Conservation (phyloP, 2,329 filamentous ascomycete species). For the Cercospora berteroae region DNA sequence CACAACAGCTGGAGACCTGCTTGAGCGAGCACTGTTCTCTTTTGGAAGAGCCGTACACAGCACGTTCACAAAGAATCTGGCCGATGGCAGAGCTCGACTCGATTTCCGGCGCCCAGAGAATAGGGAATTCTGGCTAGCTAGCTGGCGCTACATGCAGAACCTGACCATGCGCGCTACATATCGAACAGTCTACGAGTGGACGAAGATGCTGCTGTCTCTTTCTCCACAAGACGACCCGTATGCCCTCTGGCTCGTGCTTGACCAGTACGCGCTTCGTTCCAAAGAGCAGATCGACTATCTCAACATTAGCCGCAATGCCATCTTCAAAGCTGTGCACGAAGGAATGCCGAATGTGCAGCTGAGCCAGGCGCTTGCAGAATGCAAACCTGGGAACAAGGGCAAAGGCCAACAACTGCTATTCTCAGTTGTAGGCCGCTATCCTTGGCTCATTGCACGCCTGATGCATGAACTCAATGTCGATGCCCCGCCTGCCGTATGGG, state of each 20-base stretch:
- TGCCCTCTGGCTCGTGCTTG: conserved; percentile 74
- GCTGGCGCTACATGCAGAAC: conserved; percentile 83
- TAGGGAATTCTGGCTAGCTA: conserved; percentile 86
- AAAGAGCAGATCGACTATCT: conserved; percentile 74
- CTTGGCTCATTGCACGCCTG: conserved; percentile 80
- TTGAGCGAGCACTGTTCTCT: conserved; percentile 87
- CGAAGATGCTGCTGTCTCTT: conserved; percentile 76
- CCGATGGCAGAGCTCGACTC: conserved; percentile 74
- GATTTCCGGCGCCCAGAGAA: conserved; percentile 83
- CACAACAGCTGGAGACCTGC: conserved; percentile 78
- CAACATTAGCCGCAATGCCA: conserved; percentile 59
- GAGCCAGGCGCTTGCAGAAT: conserved; percentile 71
- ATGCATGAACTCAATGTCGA: conserved; percentile 79
- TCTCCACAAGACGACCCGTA: conserved; percentile 76
- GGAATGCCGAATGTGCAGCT: conserved; percentile 69
- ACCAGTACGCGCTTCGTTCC: conserved; percentile 79
- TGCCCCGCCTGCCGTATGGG: conserved; percentile 78
- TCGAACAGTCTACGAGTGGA: conserved; percentile 90
- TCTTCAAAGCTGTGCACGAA: conserved; percentile 50
- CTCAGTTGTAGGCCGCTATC: conserved; percentile 68
- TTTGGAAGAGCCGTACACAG: conserved; percentile 88
- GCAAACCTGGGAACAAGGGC: conserved; percentile 65
- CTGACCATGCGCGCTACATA: conserved; percentile 89
- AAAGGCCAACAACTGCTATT: conserved; percentile 65
- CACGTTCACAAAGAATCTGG: conserved; percentile 72